Percentiles rank a stretch among this genome's conserved stretches.
phyloP scores from a whole-genome alignment of 2,329 filamentous ascomycete species.

The Elsinoe australis region DNA sequence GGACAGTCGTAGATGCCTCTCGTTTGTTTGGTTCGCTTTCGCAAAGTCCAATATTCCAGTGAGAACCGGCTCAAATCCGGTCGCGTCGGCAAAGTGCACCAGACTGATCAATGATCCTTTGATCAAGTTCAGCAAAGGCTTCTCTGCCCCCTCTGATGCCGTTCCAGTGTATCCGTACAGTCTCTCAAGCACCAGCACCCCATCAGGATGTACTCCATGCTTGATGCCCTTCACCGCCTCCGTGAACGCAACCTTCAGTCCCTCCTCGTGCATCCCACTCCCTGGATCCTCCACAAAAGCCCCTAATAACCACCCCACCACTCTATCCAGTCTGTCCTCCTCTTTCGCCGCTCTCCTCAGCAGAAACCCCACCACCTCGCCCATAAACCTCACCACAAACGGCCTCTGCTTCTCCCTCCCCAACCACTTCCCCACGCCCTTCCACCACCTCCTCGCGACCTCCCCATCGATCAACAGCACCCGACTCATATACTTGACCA shows the following conservation, averaged over 20 bases:
- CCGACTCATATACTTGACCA: conserved; percentile 94
- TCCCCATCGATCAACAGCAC: conserved; percentile 49
- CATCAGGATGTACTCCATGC: conserved; percentile 51
- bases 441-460: conserved; percentile 66
- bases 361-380: conserved; percentile 89
- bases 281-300: conserved; percentile 51
- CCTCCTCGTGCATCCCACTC: conserved; percentile 63
- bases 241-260: conserved; percentile 84
- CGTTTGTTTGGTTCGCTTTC: conserved; percentile 32
- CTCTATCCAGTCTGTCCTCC: conserved; percentile 55
- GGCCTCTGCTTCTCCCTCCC: conserved; percentile 74
- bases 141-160: conserved; percentile 21
- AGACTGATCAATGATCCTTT: conserved; percentile 71
- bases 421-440: conserved; percentile 75
- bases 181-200: conserved; percentile 45
- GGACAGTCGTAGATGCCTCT: conserved; percentile 36
- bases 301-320: conserved; percentile 64
- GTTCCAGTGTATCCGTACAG: conserved; percentile 26
- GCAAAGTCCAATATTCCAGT: conserved; percentile 52
- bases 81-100: conserved; percentile 70
- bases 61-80: conserved; percentile 61
- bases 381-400: conserved; percentile 85
- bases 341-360: conserved; percentile 83
- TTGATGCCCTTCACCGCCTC: conserved; percentile 65
- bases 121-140: conserved; percentile 39